phyloP scores from a whole-genome alignment of 495 filamentous ascomycete species.

The Talaromyces nanjingensis region DNA sequence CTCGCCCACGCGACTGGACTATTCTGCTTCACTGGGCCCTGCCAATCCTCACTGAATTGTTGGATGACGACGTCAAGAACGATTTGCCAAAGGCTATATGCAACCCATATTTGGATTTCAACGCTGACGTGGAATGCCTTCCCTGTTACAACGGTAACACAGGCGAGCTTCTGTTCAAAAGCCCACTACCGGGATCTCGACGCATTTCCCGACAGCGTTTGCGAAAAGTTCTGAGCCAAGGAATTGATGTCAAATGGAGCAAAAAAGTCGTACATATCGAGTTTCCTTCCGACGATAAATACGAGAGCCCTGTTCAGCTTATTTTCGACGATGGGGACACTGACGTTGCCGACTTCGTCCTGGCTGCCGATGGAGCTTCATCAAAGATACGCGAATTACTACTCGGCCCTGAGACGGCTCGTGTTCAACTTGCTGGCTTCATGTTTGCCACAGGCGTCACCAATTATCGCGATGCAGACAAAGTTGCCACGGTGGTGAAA shows the following conservation, averaged over 20 bases:
- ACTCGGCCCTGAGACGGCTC: slow-evolving; percentile 25
- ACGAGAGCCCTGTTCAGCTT: not conserved
- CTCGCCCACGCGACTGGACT: slow-evolving; percentile 48
- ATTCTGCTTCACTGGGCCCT: slow-evolving; percentile 50
- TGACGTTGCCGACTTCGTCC: slow-evolving; percentile 18
- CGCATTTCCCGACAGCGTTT: slow-evolving; percentile 41
- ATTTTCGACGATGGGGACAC: slow-evolving; percentile 16
- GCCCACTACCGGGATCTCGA: slow-evolving; percentile 30
- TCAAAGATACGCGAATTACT: slow-evolving; percentile 32
- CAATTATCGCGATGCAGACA: not conserved
- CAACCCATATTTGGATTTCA: slow-evolving; percentile 15
- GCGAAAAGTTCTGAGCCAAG: slow-evolving; percentile 27
- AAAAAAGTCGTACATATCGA: not conserved
- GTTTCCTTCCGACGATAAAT: not conserved
- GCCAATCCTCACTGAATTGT: slow-evolving; percentile 26
- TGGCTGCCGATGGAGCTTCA: slow-evolving; percentile 43
- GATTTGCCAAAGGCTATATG: not conserved
- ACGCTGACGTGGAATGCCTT: slow-evolving; percentile 26
- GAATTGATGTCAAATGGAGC: slow-evolving; percentile 27
- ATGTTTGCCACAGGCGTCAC: slow-evolving; percentile 5
- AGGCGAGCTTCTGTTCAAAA: slow-evolving; percentile 33
- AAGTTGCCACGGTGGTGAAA: slow-evolving; percentile 1
- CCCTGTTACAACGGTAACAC: slow-evolving; percentile 40
- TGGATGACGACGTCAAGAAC: slow-evolving; percentile 31
- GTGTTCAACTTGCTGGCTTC: not conserved